Percentiles rank a stretch among this genome's conserved stretches.
Conservation (phyloP, 306 rosid species). For the Mucuna pruriens region DNA sequence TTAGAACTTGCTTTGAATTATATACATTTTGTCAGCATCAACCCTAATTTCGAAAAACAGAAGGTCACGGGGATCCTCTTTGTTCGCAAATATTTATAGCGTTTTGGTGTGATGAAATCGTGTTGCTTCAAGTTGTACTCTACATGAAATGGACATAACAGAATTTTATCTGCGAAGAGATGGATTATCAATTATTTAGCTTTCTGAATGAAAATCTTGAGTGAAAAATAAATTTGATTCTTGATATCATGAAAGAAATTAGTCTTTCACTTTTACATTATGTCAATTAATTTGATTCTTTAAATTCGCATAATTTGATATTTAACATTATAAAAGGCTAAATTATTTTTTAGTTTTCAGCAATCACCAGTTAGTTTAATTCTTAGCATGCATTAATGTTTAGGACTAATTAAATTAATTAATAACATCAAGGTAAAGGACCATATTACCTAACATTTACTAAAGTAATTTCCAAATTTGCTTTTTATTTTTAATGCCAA, state of each 20-base stretch:
- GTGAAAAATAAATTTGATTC: not conserved
- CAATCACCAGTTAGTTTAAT: not conserved
- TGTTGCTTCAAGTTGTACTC: not conserved
- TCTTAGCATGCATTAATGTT: not conserved
- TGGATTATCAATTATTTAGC: not conserved
- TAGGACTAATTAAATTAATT: not conserved
- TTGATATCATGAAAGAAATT: too few species aligned
- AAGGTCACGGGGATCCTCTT: not conserved
- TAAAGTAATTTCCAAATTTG: too few species aligned
- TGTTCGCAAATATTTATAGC: not conserved
- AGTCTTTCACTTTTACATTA: too few species aligned
- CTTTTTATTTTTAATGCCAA: too few species aligned
- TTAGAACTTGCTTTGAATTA: not conserved
- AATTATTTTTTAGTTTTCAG: too few species aligned
- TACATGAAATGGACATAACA: not conserved
- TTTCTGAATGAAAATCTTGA: not conserved
- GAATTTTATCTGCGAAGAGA: not conserved
- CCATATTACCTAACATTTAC: too few species aligned
- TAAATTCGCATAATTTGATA: too few species aligned
- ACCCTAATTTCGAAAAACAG: not conserved
- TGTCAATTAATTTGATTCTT: too few species aligned
- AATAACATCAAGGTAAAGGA: too few species aligned
- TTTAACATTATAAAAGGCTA: too few species aligned
- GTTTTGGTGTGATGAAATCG: not conserved
- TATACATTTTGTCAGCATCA: conserved; percentile 1